phyloP scores from a whole-genome alignment of 2,329 filamentous ascomycete genomes.

The Aspergillus quadricinctus region DNA sequence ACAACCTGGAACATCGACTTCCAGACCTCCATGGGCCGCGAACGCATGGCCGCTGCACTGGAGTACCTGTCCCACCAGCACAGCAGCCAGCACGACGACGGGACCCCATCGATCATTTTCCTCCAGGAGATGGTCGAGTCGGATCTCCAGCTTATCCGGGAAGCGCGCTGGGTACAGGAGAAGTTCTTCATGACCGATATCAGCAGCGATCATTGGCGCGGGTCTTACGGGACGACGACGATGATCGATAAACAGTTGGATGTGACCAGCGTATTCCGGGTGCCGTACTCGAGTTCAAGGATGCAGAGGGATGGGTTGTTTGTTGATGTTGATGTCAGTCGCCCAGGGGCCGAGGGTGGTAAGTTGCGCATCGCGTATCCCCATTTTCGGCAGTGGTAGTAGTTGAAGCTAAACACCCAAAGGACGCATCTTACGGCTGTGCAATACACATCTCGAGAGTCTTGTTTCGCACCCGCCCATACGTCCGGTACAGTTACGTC shows the following conservation, averaged over 20 bases:
- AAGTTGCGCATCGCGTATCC: no score
- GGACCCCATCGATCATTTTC: conserved; percentile 41
- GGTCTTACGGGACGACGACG: conserved; percentile 51
- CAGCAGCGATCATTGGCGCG: conserved; percentile 42
- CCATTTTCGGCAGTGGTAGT: no score
- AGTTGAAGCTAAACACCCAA: background rate
- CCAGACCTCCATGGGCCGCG: conserved; percentile 31
- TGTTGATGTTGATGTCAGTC: conserved; percentile 41
- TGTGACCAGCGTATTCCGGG: conserved; percentile 46
- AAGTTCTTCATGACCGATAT: conserved; percentile 49
- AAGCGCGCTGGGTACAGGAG: conserved; percentile 45
- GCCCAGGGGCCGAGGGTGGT: no score
- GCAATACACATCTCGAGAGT: conserved; percentile 57
- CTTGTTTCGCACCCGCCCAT: conserved; percentile 46
- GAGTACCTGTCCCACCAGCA: conserved; percentile 30
- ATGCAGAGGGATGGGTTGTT: conserved; percentile 55
- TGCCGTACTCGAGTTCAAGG: conserved; percentile 46
- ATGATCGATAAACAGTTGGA: conserved; percentile 48
- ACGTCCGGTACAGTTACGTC: conserved; percentile 47
- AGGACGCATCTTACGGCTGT: conserved; percentile 42
- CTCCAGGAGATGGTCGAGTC: conserved; percentile 50
- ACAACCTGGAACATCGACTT: conserved; percentile 51
- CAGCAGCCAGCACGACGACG: conserved; percentile 3
- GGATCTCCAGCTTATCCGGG: conserved; percentile 44
- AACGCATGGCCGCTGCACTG: conserved; percentile 42